Base-by-base conservation (phyloP, 148 eudicot species). In the Heliamphora exappendiculata region DNA sequence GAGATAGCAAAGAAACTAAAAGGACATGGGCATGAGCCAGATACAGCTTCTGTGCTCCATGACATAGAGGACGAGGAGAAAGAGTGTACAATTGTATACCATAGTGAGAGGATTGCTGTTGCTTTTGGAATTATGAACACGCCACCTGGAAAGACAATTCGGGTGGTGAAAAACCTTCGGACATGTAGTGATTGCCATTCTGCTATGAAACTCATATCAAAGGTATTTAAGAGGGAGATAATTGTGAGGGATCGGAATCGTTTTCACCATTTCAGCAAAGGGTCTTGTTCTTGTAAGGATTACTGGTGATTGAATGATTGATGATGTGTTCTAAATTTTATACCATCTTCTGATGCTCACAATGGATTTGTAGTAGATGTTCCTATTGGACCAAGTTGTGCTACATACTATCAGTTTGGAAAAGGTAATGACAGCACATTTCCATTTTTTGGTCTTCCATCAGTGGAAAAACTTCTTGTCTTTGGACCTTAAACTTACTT, bases 1-100 rank as follows among this genome's bases (percentile, higher is more conserved):
- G 68, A 73, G 69, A 42, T 67, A 50, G 41, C 73, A 9, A 57
- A 73, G 68, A 78, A 82, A 37, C 49, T 82, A 31, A 77, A 53
- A 76, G 42, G 42, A n/a, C 39, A 75, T 33, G 57, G 70, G 70
- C 70, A 74, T 41, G 45, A 75, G 45, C 42, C 44, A 45, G 59
- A 62, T 50, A 45, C 66, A 44, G 36, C 59, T 63, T 63, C 70
- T 45, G 54, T 74, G 42, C 70, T 31, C 45, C 70, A 47, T 75
- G 77, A 45, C 58, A 62, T 75, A 20, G 77, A 62, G 28, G 70
- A 44, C 31, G 77, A 62, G 70, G 77, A 45, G 77, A 62, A 62
- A 62, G 77, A 60, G 68, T 17, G 44, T 47, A 64, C 9, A 45
- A 20, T 62, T 28, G 20, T 24, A 45, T 62, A 65, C 16, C 44